Conservation (phyloP, 1,284 basidiomycete species). For the Pyrrhoderma noxium region DNA sequence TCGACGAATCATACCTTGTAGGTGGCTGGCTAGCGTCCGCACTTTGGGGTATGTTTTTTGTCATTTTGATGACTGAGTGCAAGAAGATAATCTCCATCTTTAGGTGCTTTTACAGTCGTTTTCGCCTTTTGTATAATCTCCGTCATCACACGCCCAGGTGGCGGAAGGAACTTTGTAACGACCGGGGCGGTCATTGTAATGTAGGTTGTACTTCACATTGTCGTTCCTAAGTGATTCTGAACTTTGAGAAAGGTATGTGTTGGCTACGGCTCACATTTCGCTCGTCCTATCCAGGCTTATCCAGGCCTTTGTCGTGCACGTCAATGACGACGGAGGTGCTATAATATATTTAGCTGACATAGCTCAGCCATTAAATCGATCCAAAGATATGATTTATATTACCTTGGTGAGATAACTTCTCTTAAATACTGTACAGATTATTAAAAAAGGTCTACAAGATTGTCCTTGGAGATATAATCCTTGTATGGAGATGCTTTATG, state of each 20-base stretch:
- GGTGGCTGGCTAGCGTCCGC: conserved; percentile 9
- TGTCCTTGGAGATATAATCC: neutral
- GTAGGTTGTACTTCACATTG: neutral
- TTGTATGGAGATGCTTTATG: conserved; percentile 1
- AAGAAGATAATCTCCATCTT: neutral
- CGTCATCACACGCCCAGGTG: neutral
- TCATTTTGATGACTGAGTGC: neutral
- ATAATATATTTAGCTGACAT: conserved; percentile 9
- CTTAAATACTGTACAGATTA: neutral
- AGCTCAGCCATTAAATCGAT: neutral
- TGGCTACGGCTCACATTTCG: conserved; percentile 4
- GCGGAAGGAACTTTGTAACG: neutral
- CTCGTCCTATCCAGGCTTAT: conserved; percentile 1
- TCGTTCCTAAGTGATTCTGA: neutral
- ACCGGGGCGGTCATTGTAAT: conserved; percentile 4
- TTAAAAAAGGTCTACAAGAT: neutral
- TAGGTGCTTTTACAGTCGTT: conserved; percentile 3
- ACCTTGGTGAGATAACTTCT: neutral
- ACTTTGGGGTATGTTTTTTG: conserved; percentile 1
- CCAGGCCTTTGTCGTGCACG: conserved; percentile 1
- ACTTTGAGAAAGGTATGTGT: conserved; percentile 2
- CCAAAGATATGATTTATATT: conserved; percentile 9
- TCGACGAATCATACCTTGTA: conserved; percentile 5
- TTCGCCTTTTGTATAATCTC: neutral
- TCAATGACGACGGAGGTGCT: neutral